Evolutionary conservation across 2,329 filamentous ascomycete species (phyloP).

Genomic region (Chaetomium strumarium): DNA sequence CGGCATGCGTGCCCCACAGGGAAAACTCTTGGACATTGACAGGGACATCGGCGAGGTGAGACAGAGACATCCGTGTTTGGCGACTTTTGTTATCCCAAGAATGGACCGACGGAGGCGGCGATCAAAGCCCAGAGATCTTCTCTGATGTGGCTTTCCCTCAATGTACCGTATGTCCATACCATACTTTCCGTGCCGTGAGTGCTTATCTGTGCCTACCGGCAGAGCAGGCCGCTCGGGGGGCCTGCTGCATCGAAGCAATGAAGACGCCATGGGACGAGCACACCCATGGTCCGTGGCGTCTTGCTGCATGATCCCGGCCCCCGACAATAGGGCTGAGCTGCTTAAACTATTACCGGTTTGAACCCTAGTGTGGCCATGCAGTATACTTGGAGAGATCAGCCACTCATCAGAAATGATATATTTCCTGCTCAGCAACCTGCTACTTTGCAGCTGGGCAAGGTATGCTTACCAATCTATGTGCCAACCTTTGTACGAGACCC

Average conservation of each 20-base stretch:
- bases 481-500: too few species aligned
- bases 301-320: too few species aligned
- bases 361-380: too few species aligned
- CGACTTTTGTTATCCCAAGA: background rate
- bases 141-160: background rate
- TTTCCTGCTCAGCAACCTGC: too few species aligned
- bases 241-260: background rate
- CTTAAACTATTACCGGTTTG: too few species aligned
- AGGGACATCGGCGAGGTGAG: background rate
- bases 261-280: background rate
- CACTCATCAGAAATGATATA: too few species aligned
- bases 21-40: background rate
- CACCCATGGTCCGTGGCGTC: too few species aligned
- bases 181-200: background rate
- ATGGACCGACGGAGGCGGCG: background rate
- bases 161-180: too few species aligned
- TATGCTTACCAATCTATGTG: too few species aligned
- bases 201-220: background rate
- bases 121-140: slow-evolving; percentile 2
- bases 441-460: too few species aligned
- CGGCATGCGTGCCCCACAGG: background rate
- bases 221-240: background rate
- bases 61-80: background rate
- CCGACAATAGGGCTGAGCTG: too few species aligned
- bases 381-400: too few species aligned